phyloP scores from a whole-genome alignment of 371 early-diverging fungal genomes.

The Mucor sp. region DNA sequence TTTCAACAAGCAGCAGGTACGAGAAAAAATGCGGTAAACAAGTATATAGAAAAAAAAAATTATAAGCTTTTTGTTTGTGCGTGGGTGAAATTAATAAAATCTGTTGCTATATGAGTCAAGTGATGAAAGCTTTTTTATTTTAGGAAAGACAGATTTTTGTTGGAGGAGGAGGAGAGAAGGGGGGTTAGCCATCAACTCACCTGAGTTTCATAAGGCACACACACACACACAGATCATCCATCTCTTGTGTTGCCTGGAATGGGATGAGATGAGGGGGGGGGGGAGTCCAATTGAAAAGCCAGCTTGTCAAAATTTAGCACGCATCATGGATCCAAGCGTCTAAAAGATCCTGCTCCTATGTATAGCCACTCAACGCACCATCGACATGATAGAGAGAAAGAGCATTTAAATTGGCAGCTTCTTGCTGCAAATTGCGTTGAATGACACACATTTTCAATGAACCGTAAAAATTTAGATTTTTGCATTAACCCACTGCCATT shows the following conservation, averaged over 20 bases:
- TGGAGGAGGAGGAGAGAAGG: background rate
- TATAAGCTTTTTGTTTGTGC: conserved; percentile 9
- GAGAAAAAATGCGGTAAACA: too few species aligned
- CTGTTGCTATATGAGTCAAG: conserved; percentile 6
- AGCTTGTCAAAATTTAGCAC: conserved; percentile 2
- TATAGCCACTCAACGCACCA: background rate
- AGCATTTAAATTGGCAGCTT: too few species aligned
- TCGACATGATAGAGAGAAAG: too few species aligned
- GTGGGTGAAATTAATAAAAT: conserved; percentile 8
- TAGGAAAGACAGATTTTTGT: conserved; percentile 8
- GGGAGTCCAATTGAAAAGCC: background rate
- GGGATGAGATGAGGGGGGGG: background rate
- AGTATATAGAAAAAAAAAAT: background rate
- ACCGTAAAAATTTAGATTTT: conserved; percentile 5
- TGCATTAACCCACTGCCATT: conserved; percentile 6
- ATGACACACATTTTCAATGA: background rate
- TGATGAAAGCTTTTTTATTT: conserved; percentile 5
- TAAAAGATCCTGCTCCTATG: background rate
- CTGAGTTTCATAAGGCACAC: conserved; percentile 2
- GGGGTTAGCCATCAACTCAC: background rate
- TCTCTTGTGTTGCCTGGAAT: background rate
- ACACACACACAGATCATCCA: conserved; percentile 4
- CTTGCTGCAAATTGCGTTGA: background rate
- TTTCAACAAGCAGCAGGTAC: too few species aligned
- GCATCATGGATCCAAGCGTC: background rate